Evolutionary conservation across 129 eudicot genomes (phyloP), one percentile per base, ranked within the genome.

Genomic region (Saposhnikovia divaricata): DNA sequence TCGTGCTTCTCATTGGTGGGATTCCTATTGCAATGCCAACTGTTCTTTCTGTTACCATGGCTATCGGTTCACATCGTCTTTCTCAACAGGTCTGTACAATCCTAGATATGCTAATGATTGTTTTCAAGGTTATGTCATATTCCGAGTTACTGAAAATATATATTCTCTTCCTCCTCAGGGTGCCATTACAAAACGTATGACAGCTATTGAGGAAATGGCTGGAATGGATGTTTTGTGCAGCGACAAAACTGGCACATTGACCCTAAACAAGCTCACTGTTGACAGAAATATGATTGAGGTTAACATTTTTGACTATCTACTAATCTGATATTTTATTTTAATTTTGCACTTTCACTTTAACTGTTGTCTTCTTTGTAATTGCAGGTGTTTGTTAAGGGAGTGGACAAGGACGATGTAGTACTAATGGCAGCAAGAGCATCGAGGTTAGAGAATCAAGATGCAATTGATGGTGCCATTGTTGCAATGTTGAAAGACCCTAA

Each of bases 1-100:
- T 80, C 5, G 82, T 70, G 27, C 77, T 80, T 27, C 69, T 80
- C 51, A 80, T 73, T 28, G 83, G 83, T 1, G 83, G 78, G 28
- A 80, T 80, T 31, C 83, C 83, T 25, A 80, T 80, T 66, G 78
- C 83, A 3, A 80, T 47, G 77, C 77, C 77, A 3, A 74, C 57
- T 43, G 77, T 74, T 43, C 57, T 74, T 43, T 74, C 77, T 23
- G 78, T 71, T 5, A 69, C 77, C 38, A 80, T 80, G 83, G 83
- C 83, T 16, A 80, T 80, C 3, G 83, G 83, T 27, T 80, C 83
- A 19, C 83, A 80, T 43, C 55, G 78, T 21, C n/a, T 80, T 3
- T 72, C 83, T 18, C 83, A 80, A 38, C 83, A 80, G 71, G 83
- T 73, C 34, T 18, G 34, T 9, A 16, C 34, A 73, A 10, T 4